These are phyloP conservation scores for Sphagnum contortum DNA, from an alignment of 225 moss, liverwort and hornwort genomes.

Conservation along the genomic window DNA sequence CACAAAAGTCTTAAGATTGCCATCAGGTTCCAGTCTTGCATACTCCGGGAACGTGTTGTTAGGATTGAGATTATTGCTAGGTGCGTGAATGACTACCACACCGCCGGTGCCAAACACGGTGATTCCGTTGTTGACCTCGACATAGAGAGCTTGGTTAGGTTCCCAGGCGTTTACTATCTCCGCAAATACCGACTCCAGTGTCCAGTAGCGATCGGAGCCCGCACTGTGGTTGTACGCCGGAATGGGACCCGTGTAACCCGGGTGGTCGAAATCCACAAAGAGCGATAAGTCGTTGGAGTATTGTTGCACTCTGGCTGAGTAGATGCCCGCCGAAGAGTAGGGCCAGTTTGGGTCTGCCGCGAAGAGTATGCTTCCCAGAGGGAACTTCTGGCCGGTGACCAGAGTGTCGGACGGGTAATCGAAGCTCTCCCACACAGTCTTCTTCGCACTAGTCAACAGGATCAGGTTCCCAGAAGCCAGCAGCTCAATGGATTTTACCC, in stretches of 20 bases:
- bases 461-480: conserved; percentile 1
- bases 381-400: conserved; percentile 3
- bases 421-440: background rate
- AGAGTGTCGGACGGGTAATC: conserved; percentile 3
- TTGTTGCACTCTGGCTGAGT: background rate
- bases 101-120: background rate
- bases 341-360: background rate
- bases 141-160: background rate
- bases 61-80: background rate
- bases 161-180: background rate
- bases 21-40: background rate
- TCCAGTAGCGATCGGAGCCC: conserved; percentile 1
- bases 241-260: too few species aligned
- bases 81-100: background rate
- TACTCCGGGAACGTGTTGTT: conserved; percentile 3
- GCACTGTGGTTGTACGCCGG: background rate
- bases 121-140: background rate
- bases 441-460: background rate
- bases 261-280: background rate
- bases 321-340: background rate
- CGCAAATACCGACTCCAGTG: background rate
- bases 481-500: background rate
- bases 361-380: background rate
- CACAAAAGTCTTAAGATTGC: background rate
- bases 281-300: background rate